A percentile compares a stretch with the other conserved stretches of the same genome.
phyloP scores from a whole-genome alignment of 495 filamentous ascomycete species.

The Neurospora intermedia region DNA sequence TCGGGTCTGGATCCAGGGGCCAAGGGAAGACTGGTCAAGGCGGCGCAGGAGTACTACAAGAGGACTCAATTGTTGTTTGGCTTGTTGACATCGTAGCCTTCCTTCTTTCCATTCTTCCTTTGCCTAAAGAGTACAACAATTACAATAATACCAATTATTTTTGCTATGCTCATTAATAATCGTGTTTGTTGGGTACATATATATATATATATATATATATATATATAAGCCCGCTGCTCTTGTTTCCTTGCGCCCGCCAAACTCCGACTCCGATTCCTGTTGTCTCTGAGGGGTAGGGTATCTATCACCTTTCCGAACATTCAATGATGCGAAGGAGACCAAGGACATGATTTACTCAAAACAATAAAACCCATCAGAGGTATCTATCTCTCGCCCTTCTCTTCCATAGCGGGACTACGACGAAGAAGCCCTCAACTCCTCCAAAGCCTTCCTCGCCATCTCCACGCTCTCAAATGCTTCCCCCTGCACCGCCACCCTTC shows the following conservation, averaged over 20 bases:
- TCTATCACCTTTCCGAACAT: not conserved
- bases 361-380: not conserved
- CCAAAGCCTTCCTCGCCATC: slow-evolving; percentile 30
- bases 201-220: not conserved
- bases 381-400: slow-evolving; percentile 13
- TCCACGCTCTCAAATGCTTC: slow-evolving; percentile 37
- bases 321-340: not conserved
- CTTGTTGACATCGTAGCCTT: slow-evolving; percentile 13
- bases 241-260: not conserved
- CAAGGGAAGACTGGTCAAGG: slow-evolving; percentile 41
- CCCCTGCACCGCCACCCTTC: slow-evolving; percentile 16
- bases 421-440: slow-evolving; percentile 17
- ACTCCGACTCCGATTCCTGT: not conserved
- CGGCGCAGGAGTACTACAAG: slow-evolving; percentile 67
- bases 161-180: not conserved
- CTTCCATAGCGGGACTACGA: not conserved
- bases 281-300: not conserved
- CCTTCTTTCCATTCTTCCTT: too few relatives aligned
- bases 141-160: not conserved
- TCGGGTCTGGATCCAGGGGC: slow-evolving; percentile 33
- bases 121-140: not conserved
- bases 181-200: not conserved
- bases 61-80: slow-evolving; percentile 68
- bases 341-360: not conserved
- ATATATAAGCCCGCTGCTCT: not conserved